phyloP scores from a whole-genome alignment of 805 yeast species.

The Starmerella bombi region DNA sequence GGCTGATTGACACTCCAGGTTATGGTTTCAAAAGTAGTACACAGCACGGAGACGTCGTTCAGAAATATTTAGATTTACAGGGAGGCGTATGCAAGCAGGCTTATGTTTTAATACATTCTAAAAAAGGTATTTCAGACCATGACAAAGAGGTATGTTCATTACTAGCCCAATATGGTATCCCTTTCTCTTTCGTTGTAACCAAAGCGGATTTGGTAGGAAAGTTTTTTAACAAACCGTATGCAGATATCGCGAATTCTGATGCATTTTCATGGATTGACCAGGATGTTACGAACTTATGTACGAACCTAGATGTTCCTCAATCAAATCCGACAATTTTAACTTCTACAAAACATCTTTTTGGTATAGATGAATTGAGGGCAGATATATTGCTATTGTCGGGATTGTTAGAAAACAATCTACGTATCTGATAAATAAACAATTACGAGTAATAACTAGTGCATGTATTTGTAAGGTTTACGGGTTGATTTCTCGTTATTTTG shows the following conservation, averaged over 20 bases:
- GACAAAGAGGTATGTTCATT: conserved; percentile 43
- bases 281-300: conserved; percentile 7
- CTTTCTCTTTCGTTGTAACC: conserved; percentile 64
- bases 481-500: not conserved
- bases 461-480: too few species aligned
- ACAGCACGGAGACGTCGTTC: conserved; percentile 56
- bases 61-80: conserved; percentile 42
- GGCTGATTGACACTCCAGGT: conserved; percentile 80
- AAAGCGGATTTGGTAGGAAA: conserved; percentile 42
- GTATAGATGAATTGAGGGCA: conserved; percentile 24
- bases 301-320: conserved; percentile 9
- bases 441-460: too few species aligned
- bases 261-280: not conserved
- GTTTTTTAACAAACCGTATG: not conserved
- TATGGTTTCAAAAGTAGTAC: conserved; percentile 60
- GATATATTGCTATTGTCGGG: conserved; percentile 20
- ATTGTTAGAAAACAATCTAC: conserved; percentile 2
- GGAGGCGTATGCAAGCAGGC: conserved; percentile 44
- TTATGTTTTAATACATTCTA: conserved; percentile 49
- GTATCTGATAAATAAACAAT: too few species aligned
- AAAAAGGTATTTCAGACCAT: conserved; percentile 41
- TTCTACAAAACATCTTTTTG: conserved; percentile 17
- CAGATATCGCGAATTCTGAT: not conserved
- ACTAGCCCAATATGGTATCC: conserved; percentile 42
- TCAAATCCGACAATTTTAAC: conserved; percentile 28